Evolutionary conservation across 805 yeast genomes (phyloP), one percentile per base, ranked within the genome.

Genomic region (Suhomyces faveliae): DNA sequence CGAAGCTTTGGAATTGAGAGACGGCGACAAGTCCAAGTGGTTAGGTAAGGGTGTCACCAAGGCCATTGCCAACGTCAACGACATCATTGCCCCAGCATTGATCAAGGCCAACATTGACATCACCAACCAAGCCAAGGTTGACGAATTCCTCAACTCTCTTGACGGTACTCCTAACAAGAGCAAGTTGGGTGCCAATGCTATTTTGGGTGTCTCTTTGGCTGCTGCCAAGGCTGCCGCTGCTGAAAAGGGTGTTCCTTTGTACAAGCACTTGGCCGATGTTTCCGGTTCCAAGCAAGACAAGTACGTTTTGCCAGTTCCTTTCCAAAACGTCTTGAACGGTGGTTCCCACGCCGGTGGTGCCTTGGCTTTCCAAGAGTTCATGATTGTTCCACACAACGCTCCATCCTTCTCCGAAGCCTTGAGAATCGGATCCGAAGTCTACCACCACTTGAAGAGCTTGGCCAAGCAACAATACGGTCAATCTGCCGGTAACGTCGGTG

Each of bases 321-420:
- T 94, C 96, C 94, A 89, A 80, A 92, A 92, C 80, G 99, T 92
- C 59, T 81, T 92, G 75, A 92, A 92, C 85, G 99, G 99, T 82
- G 99, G 99, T 77, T 87, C 96, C 68, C 99, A 92, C 79, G 99
- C 99, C 68, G 99, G 99, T 80, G 99, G 99, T 80, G 85, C 92
- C 70, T 81, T 92, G 61, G 99, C 99, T 65, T 84, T 92, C 86
- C 99, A 92, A 83, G 99, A 92, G 82, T 92, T 92, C 83, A 94
- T 92, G 98, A 89, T 92, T 77, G 98, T 88, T 56, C 98, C 99
- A 77, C 79, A 87, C 60, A 92, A 84, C 65, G 97, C 96, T 63
- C 78, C 83, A 64, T 66, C 92, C 53, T 94, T 92, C 85, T 70
- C 95, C 58, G 98, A 92, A 79, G 98, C 96, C 63, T 76, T 94